phyloP scores from a whole-genome alignment of 495 filamentous ascomycete genomes.

The Penicillium macrosclerotiorum region DNA sequence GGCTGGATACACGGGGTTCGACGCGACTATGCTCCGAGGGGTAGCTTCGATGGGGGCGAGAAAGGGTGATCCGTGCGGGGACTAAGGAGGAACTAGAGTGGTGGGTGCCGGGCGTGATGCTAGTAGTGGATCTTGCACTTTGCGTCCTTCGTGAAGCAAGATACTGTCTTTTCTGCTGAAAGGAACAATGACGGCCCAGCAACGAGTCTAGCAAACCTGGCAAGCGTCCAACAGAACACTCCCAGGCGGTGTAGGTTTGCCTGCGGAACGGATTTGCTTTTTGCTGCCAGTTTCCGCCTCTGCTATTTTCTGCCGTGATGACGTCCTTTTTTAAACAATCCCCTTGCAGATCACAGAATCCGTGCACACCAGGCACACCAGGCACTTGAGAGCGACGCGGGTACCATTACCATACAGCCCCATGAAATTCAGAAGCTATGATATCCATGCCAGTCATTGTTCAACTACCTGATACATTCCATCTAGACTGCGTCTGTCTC shows the following conservation, averaged over 20 bases:
- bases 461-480: too few species aligned
- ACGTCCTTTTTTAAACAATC: too few species aligned
- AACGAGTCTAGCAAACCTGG: neutral
- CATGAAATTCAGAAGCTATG: too few species aligned
- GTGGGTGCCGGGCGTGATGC: neutral
- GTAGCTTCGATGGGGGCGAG: constrained; percentile 22
- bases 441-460: too few species aligned
- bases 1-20: neutral
- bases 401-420: too few species aligned
- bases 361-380: too few species aligned
- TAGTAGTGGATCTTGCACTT: neutral
- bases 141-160: neutral
- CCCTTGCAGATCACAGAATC: too few species aligned
- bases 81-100: neutral
- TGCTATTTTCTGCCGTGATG: constrained; percentile 14
- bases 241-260: constrained; percentile 6
- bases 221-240: neutral
- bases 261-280: constrained; percentile 1
- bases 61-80: constrained; percentile 23
- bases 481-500: too few species aligned
- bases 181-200: neutral
- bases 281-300: constrained; percentile 6
- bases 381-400: too few species aligned
- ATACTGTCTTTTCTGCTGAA: neutral
- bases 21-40: constrained; percentile 15